Evolutionary conservation across 768 basidiomycete genomes (phyloP), one percentile per base, ranked within the genome.

Genomic region (Russula brevipes): DNA sequence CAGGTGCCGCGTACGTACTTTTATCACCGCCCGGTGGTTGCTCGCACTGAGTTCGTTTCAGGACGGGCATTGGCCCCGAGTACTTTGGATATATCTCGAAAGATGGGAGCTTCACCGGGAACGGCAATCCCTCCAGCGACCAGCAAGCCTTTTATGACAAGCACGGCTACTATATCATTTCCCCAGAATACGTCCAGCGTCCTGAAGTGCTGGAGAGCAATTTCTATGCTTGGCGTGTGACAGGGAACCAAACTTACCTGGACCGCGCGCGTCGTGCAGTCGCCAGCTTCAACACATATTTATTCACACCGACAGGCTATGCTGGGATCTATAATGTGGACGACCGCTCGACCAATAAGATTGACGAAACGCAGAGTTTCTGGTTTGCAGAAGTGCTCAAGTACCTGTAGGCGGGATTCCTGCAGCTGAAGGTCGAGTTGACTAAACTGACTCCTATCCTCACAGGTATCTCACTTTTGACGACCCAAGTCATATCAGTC

Each of bases 191-290:
- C 68, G 80, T 85, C 70, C 76, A 84, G 46, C 86, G 89, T 33
- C 89, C 89, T 0, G 88, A 90, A 73, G 87, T 91, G 30, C 80
- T 91, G 17, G 88, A 91, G 72, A 86, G 84, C 57, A 89, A 89
- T 76, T 90, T 90, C 76, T 87, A 90, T 62, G 89, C 88, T 0
- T 91, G 79, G 79, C 82, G 89, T 31, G 81, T 79, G 16, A 89
- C 88, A 3, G 89, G 89, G 0, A 76, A 90, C 67, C 72, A 73
- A 6, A 88, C 86, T 68, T 91, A 89, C 71, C 77, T 85, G 39
- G 76, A 87, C 54, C 82, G 85, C 31, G 88, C 89, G 2, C 80
- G 77, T 4, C 76, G 74, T 41, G 88, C 86, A 11, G 73, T 87
- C 16, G 60, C 74, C 47, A 83, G 81, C 68, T 86, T 91, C 76